phyloP scores from a whole-genome alignment of 1,284 basidiomycete species.

The Paramarasmius palmivorus region DNA sequence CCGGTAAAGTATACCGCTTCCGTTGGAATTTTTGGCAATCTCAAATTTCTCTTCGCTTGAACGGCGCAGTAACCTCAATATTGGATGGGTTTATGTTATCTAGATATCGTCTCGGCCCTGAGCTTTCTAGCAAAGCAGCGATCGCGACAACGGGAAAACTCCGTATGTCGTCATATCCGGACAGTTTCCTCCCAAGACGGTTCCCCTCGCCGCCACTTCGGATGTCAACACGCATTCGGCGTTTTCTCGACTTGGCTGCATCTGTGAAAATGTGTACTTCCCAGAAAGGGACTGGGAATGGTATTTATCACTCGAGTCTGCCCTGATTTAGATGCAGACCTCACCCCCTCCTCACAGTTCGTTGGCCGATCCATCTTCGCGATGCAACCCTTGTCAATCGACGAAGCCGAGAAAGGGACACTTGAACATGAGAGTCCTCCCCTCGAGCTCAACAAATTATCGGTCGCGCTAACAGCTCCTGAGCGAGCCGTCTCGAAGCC shows the following conservation, averaged over 20 bases:
- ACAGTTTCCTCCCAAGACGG: conserved; percentile 21
- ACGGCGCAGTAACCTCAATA: too few relatives aligned
- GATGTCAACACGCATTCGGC: conserved; percentile 33
- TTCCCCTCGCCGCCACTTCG: conserved; percentile 34
- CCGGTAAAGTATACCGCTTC: too few relatives aligned
- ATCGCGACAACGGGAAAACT: too few relatives aligned
- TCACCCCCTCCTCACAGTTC: not conserved
- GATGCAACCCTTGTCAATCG: conserved; percentile 15
- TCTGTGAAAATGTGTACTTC: conserved; percentile 1
- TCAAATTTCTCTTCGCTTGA: too few relatives aligned
- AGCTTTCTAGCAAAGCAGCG: too few relatives aligned
- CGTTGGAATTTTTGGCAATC: too few relatives aligned
- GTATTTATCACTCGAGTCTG: not conserved
- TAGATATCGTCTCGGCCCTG: too few relatives aligned
- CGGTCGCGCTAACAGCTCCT: not conserved
- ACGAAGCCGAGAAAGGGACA: conserved; percentile 40
- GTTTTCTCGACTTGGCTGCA: conserved; percentile 34
- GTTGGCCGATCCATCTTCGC: not conserved
- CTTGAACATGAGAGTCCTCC: conserved; percentile 25
- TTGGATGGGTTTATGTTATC: too few relatives aligned
- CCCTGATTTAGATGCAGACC: not conserved
- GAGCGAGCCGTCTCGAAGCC: not conserved
- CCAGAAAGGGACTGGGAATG: too few relatives aligned
- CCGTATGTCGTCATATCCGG: conserved; percentile 5
- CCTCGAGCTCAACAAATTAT: not conserved